Conservation (phyloP, 2,329 filamentous ascomycete species). For the Aspergillus sclerotialis region DNA sequence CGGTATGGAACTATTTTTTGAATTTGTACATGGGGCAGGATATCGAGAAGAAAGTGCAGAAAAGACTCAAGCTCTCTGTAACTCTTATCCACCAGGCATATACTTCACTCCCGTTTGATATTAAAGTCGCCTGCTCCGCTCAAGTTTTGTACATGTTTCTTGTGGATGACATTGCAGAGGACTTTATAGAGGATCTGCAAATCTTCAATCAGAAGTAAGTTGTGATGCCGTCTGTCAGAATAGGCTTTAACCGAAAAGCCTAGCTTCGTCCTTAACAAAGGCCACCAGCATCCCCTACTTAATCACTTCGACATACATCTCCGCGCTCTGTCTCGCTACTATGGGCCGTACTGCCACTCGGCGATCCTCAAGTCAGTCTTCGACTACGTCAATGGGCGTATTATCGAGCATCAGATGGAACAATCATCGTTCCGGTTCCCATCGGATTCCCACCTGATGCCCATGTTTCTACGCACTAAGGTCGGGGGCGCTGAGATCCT, state of each 20-base stretch:
- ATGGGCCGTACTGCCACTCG: slow-evolving; percentile 9
- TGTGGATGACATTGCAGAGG: slow-evolving; percentile 7
- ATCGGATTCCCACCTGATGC: slow-evolving; percentile 5
- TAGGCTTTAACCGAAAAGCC: not conserved
- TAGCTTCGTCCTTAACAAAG: slow-evolving; percentile 3
- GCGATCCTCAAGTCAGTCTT: slow-evolving; percentile 6
- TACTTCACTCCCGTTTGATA: slow-evolving; percentile 6
- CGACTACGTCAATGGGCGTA: slow-evolving; percentile 7
- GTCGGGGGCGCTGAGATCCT: slow-evolving; percentile 8
- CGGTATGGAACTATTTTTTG: slow-evolving; percentile 7
- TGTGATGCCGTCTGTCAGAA: not conserved
- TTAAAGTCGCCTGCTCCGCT: slow-evolving; percentile 5
- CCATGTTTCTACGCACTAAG: slow-evolving; percentile 8
- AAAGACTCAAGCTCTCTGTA: slow-evolving; percentile 5
- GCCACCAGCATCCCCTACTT: slow-evolving; percentile 3
- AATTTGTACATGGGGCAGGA: slow-evolving; percentile 3
- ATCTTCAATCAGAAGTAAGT: slow-evolving; percentile 8
- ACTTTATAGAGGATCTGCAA: slow-evolving; percentile 6
- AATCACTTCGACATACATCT: slow-evolving; percentile 4
- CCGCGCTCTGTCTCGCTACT: slow-evolving; percentile 3
- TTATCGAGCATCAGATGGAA: slow-evolving; percentile 6
- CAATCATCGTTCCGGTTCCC: slow-evolving; percentile 3
- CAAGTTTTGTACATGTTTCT: slow-evolving; percentile 10
- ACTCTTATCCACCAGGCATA: slow-evolving; percentile 6
- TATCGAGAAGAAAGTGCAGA: slow-evolving; percentile 1